These are phyloP conservation scores for Pyrenochaeta sp. DNA, from an alignment of 2,329 filamentous ascomycete species.

Conservation along the genomic window DNA sequence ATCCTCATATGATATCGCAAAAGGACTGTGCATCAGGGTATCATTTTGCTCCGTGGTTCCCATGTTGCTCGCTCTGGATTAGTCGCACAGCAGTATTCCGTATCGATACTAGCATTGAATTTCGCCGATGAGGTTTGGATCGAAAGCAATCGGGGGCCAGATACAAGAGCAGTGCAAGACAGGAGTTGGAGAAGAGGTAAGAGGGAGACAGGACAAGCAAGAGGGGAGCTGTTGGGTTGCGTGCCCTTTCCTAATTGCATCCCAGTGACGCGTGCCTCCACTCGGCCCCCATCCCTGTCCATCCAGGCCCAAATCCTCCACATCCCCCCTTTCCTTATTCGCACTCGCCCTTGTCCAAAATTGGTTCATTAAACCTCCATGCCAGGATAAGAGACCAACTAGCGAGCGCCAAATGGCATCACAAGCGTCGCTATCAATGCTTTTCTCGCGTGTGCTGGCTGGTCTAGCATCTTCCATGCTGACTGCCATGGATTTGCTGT, in stretches of 20 bases:
- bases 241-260: conserved; percentile 24
- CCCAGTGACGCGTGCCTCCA: conserved; percentile 14
- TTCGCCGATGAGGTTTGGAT: conserved; percentile 11
- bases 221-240: neutral
- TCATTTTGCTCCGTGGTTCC: conserved; percentile 15
- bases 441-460: neutral
- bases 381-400: neutral
- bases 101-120: conserved; percentile 7
- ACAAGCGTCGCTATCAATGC: neutral
- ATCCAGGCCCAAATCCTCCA: conserved; percentile 9
- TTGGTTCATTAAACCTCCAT: neutral
- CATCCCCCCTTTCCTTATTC: conserved; percentile 16
- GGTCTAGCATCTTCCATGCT: neutral
- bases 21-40: conserved; percentile 46
- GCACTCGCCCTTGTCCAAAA: neutral
- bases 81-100: conserved; percentile 9
- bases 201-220: conserved; percentile 5
- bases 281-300: conserved; percentile 1
- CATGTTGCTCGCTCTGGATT: conserved; percentile 1
- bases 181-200: neutral
- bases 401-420: neutral
- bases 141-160: conserved; percentile 4
- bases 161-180: neutral
- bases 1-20: conserved; percentile 54
- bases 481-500: neutral